Evolutionary conservation across 2,329 filamentous ascomycete species (phyloP), one percentile per base, ranked within the genome.

Genomic region (Xylariaceae sp.): DNA sequence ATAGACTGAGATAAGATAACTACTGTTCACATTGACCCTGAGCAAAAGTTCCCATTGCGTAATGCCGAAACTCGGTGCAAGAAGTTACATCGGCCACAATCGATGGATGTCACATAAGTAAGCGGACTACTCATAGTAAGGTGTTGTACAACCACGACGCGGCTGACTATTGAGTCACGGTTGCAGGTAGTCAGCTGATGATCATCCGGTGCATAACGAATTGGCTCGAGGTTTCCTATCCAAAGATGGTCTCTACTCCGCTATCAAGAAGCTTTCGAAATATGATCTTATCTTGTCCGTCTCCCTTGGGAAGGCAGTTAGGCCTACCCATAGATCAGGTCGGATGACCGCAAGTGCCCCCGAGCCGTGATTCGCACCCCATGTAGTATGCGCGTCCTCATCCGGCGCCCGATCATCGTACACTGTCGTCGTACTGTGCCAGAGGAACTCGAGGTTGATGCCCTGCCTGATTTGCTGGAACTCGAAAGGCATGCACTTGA

Each of bases 401-500:
- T 52, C 50, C 3, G 47, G 45, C 18, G 44, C 36, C 15, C 50
- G 30, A 15, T 50, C 50, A 24, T 52, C 50, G 12, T 32, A 52
- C 7, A 47, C 30, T 3, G 48, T 34, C 12, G 45, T 40, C 4
- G 37, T 35, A 4, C 26, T 33, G 4, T 41, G 38, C 17, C 41
- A 31, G 11, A 45, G 42, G 11, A 13, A 17, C 39, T 31, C 22
- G 6, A 26, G 6, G 11, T 26, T 26, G 22, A 6, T 26, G 22
- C 22, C 11, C 22, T 26, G 22, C 22, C 22, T n/a, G 1, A 46
- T 9, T 13, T 38, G 22, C 4, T 48, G 19, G 2, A 43, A 19
- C 36, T 61, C 58, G 22, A 45, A 49, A 2, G 59, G 60, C 18
- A 61, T 34, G 8, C 40, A 33, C 41, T 61, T 61, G 3, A 46